Conservation (phyloP, 139 green algal genomes). For the Asterochloris sp. region DNA sequence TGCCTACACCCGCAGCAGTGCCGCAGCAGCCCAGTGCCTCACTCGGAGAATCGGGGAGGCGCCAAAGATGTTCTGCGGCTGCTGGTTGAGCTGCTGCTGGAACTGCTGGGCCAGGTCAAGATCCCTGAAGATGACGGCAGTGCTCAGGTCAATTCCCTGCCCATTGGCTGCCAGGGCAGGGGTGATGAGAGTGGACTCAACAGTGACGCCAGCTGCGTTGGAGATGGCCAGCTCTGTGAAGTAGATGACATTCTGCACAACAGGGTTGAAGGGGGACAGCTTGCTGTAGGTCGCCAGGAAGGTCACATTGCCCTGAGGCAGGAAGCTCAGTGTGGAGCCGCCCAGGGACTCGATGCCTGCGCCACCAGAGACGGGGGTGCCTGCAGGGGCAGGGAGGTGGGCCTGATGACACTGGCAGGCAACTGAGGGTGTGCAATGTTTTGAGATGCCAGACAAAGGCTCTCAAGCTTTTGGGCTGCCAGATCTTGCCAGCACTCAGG, state of each 20-base stretch:
- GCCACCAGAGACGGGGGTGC: too few species aligned
- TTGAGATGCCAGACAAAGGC: too few species aligned
- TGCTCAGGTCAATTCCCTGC: background rate
- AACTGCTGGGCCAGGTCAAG: background rate
- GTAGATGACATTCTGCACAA: slow-evolving; percentile 4
- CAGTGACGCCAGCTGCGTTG: slow-evolving; percentile 11
- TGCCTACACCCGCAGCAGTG: background rate
- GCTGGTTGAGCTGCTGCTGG: background rate
- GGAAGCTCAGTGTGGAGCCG: too few species aligned
- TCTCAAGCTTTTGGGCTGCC: too few species aligned
- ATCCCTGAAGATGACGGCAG: slow-evolving; percentile 1
- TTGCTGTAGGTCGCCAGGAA: slow-evolving; percentile 1
- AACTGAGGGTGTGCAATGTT: too few species aligned
- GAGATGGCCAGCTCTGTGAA: slow-evolving; percentile 7
- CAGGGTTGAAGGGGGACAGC: background rate
- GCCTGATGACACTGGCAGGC: too few species aligned
- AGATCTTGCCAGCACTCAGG: background rate
- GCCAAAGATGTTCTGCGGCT: slow-evolving; percentile 13
- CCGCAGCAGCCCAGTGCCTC: background rate
- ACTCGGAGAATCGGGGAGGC: background rate
- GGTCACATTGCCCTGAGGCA: slow-evolving; percentile 8
- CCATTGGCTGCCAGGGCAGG: background rate
- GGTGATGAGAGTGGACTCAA: slow-evolving; percentile 2
- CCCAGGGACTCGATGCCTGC: too few species aligned
- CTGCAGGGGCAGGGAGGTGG: too few species aligned